Conservation (phyloP, 441 rosid genomes). For the Populus trichocarpa region DNA sequence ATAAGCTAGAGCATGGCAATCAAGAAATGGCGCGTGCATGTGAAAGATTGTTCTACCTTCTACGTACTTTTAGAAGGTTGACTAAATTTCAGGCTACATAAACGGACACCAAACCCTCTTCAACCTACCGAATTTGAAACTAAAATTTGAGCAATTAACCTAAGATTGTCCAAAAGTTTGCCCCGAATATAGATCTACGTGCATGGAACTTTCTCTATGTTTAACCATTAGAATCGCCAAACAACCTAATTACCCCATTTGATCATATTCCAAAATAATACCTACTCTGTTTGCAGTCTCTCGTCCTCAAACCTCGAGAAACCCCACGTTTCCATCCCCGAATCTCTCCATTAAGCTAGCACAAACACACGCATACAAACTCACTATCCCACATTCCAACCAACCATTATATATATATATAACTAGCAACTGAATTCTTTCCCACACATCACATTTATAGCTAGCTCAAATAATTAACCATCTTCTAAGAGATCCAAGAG, state of each 20-base stretch:
- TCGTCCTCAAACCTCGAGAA: neutral
- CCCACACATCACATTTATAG: neutral
- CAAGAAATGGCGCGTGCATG: neutral
- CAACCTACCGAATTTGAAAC: neutral
- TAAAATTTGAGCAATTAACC: too few relatives aligned
- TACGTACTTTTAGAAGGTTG: neutral
- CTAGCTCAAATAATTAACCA: neutral
- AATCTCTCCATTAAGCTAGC: slow-evolving; percentile 17
- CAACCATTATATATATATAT: neutral
- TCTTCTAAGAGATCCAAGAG: neutral
- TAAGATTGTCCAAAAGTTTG: neutral
- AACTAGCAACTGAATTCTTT: neutral
- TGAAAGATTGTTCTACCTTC: neutral
- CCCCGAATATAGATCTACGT: neutral
- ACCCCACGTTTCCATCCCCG: slow-evolving; percentile 3
- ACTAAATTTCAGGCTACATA: neutral
- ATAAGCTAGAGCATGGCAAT: too few relatives aligned
- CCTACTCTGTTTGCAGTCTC: neutral
- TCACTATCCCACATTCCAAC: neutral
- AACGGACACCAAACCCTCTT: neutral
- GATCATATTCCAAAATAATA: neutral
- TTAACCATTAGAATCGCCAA: too few relatives aligned
- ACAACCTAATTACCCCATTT: too few relatives aligned
- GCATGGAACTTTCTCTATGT: neutral
- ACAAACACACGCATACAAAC: neutral